These are phyloP conservation scores for Coleophoma eucalyptorum DNA, from an alignment of 2,329 filamentous ascomycete species.

Conservation along the genomic window DNA sequence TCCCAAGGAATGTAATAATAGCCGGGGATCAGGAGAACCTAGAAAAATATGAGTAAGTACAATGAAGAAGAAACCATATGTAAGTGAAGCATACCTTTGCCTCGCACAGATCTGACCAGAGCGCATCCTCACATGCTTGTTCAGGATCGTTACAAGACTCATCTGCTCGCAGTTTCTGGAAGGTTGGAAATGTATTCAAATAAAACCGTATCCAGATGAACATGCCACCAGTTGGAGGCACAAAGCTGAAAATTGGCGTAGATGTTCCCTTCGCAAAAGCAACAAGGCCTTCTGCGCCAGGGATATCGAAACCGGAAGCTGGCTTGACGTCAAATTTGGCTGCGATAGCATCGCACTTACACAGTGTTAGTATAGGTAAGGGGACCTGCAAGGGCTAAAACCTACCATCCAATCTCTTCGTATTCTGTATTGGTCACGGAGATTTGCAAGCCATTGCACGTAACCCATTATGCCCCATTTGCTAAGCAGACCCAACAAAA, in stretches of 20 bases:
- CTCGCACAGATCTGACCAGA: background rate
- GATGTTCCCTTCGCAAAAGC: background rate
- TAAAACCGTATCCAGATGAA: constrained; percentile 29
- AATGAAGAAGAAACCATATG: background rate
- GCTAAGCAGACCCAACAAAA: background rate
- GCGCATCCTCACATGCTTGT: background rate
- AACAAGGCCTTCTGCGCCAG: background rate
- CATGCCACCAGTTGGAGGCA: constrained; percentile 27
- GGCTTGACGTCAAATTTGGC: constrained; percentile 14
- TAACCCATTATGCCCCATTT: background rate
- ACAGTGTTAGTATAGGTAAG: background rate
- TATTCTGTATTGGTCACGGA: background rate
- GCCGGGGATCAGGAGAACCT: constrained; percentile 25
- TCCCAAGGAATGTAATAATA: constrained; percentile 30
- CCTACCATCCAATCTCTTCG: background rate
- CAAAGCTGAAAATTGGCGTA: constrained; percentile 24
- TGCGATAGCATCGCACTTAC: constrained; percentile 1
- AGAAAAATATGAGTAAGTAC: constrained; percentile 2
- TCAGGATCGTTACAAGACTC: background rate
- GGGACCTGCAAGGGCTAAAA: background rate
- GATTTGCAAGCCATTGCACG: background rate
- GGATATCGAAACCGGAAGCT: constrained; percentile 5
- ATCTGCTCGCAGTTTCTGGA: background rate
- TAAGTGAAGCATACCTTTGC: background rate
- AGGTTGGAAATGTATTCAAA: constrained; percentile 13